Evolutionary conservation across 352 stramenopile genomes (phyloP).

Genomic region (Stramenopiles sp.): DNA sequence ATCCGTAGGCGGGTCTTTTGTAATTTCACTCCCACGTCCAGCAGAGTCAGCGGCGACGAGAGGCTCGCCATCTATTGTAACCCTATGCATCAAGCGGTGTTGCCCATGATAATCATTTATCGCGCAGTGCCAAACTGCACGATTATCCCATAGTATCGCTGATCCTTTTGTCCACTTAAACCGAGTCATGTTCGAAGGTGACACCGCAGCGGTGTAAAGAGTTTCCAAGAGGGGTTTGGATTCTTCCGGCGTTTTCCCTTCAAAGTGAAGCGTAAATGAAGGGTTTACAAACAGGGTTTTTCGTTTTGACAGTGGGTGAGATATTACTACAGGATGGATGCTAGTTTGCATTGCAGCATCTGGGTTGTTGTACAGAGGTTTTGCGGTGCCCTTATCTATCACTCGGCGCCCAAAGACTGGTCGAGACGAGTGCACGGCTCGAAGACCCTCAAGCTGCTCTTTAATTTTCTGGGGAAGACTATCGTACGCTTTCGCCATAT

Average conservation of each 20-base stretch:
- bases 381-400: not conserved
- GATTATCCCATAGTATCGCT: not conserved
- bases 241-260: not conserved
- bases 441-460: slow-evolving; percentile 28
- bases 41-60: not conserved
- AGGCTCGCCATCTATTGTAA: not conserved
- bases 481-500: slow-evolving; percentile 31
- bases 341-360: not conserved
- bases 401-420: not conserved
- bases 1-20: too few species aligned
- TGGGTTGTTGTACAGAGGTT: not conserved
- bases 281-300: not conserved
- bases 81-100: not conserved
- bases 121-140: not conserved
- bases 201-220: not conserved
- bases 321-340: not conserved
- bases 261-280: not conserved
- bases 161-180: not conserved
- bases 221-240: not conserved
- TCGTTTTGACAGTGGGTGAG: not conserved
- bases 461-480: slow-evolving; percentile 28
- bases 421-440: slow-evolving; percentile 25
- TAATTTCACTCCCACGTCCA: not conserved
- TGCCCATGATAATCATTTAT: not conserved
- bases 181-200: not conserved